Percentiles rank a stretch among this genome's conserved stretches.
Conservation (phyloP, 768 basidiomycete genomes). For the Pleurotus tuber-regium region DNA sequence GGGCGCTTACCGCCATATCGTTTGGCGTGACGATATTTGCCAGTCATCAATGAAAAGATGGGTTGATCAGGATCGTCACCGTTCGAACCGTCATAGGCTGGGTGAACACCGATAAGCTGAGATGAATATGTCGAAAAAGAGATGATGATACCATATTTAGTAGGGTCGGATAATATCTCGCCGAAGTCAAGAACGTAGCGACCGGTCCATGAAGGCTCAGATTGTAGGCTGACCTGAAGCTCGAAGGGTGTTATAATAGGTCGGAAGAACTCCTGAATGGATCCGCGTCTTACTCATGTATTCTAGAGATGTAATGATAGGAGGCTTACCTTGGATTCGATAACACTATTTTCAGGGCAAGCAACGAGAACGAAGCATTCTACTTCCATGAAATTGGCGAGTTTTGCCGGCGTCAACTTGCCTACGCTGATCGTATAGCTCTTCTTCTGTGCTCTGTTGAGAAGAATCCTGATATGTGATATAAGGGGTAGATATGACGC, state of each 20-base stretch:
- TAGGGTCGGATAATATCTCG: slow-evolving; percentile 43
- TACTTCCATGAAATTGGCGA: slow-evolving; percentile 94
- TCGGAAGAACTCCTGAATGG: slow-evolving; percentile 72
- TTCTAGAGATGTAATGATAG: neutral
- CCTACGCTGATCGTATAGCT: slow-evolving; percentile 94
- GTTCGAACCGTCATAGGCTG: slow-evolving; percentile 26
- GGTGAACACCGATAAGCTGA: neutral
- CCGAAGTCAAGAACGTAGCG: slow-evolving; percentile 79
- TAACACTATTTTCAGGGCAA: slow-evolving; percentile 88
- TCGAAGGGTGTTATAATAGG: slow-evolving; percentile 97
- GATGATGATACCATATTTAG: neutral
- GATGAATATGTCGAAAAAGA: neutral
- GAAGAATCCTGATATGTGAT: slow-evolving; percentile 68
- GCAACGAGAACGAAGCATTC: slow-evolving; percentile 96
- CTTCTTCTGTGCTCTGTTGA: slow-evolving; percentile 75
- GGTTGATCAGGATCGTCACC: slow-evolving; percentile 68
- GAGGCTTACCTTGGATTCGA: slow-evolving; percentile 60
- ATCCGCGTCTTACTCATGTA: neutral
- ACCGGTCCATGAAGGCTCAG: slow-evolving; percentile 70
- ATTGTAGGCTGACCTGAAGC: slow-evolving; percentile 73
- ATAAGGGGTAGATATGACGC: slow-evolving; percentile 88
- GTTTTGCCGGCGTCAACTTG: slow-evolving; percentile 90
- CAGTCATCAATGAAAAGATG: slow-evolving; percentile 82
- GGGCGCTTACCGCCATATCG: slow-evolving; percentile 49
- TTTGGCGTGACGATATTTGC: slow-evolving; percentile 78